Evolutionary conservation across 306 rosid species (phyloP), one percentile per base, ranked within the genome.

Genomic region (Dryas octopetala): DNA sequence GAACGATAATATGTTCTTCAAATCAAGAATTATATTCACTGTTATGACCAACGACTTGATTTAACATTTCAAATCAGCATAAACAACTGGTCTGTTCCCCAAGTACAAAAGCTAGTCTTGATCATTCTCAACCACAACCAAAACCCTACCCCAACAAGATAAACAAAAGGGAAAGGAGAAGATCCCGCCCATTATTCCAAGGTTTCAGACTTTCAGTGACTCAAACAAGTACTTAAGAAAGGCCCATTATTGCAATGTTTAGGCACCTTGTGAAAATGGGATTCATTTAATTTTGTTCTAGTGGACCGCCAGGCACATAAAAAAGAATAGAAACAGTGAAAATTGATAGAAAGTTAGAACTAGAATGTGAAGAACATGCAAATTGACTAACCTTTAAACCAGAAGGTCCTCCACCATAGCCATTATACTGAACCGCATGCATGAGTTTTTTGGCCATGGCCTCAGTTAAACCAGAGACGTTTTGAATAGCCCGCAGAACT

Each of bases 331-430:
- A 72, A 17, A 16, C 50, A 75, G 26, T 17, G 70, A 49, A 76
- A 77, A 13, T n/a, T 16, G 4, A 51, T 16, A 17, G 47, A 9
- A 61, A 5, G 50, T 26, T 15, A 5, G 2, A 48, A 54, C 2
- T 41, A 40, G 60, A 67, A 52, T 78, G 40, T 16, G 62, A 57
- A 5, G 11, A 74, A 74, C 15, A 9, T 19, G 47, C 0, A 17
- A 52, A 62, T 10, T 9, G 4, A 15, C 8, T 13, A 49, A 93
- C 95, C 93, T 82, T 78, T 51, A 93, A 78, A 44, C 49, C 89
- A 62, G 88, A 7, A 41, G 90, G 66, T 38, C 96, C 97, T 62
- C 91, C 91, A 26, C 91, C 93, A 45, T 86, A 90, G 63, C 83
- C 13, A 58, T 54, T 44, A 74, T 89, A 93, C 48, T 76, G 93